Base-by-base conservation (phyloP, 2,329 filamentous ascomycete species). In the Ophiosphaerella narmari region DNA sequence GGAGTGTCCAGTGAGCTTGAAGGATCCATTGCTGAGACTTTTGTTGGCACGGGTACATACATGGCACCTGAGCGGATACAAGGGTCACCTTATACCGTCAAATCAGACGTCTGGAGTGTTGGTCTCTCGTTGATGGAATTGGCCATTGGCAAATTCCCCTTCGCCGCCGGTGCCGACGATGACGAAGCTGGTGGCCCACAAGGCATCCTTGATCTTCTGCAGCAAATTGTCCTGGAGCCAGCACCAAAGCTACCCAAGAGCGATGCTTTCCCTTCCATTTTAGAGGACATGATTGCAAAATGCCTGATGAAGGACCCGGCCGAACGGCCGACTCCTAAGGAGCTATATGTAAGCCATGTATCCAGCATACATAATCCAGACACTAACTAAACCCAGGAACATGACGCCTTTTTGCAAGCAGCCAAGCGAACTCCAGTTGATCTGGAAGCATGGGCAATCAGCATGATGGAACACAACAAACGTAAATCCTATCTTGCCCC, bases 31-130 rank as follows among this genome's bases (percentile, higher is more conserved):
- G 94, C 94, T 43, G 93, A 97, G 70, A 99, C 94, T 0, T 99
- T 99, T 67, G 94, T 99, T 32, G 94, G 94, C 45, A 99, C 94
- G 1, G 97, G 94, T 33, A 99, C 94, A 48, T 99, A 99, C 79
- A 99, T 99, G 94, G 94, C 94, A 0, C 94, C 94, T 0, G 94
- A 99, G 78, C 86, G 94, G 73, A 99, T 99, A 62, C 92, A 97
- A 73, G 94, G 94, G 55, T 91, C 94, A 57, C 91, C 90, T 65
- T 99, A 99, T 75, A 96, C 93, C 0, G 93, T 99, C 66, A 97
- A 97, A 75, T 97, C 92, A 11, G 94, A 99, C 72, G 94, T 99
- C 4, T 99, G 94, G 94, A 97, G 92, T 82, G 95, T 97, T 56
- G 94, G 94, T 29, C 79, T 99, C 60, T 88, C 88, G 0, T 86